Conservation (phyloP, 108 stramenopile genomes). For the Cylindrotheca fusiformis region DNA sequence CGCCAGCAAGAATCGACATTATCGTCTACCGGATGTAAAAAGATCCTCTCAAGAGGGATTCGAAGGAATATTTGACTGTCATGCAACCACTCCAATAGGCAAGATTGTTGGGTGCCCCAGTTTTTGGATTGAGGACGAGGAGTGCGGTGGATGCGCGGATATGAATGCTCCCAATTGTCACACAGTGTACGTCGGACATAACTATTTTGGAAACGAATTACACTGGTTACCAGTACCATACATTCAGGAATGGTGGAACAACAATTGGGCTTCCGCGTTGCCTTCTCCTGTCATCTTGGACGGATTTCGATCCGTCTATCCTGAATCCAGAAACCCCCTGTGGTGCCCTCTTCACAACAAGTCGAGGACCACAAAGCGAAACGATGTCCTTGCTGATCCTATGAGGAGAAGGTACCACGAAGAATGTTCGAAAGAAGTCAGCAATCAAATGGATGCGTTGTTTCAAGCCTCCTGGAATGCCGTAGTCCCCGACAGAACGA, state of each 20-base stretch:
- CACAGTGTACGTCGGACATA: conserved; percentile 37
- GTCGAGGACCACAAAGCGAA: background rate
- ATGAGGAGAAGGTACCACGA: background rate
- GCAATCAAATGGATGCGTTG: background rate
- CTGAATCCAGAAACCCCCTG: background rate
- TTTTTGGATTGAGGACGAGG: background rate
- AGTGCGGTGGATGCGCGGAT: conserved; percentile 1
- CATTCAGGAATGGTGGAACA: conserved; percentile 31
- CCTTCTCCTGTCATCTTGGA: background rate
- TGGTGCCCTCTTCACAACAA: background rate
- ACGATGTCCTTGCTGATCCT: background rate
- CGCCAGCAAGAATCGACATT: conserved; percentile 16
- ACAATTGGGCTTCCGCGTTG: background rate
- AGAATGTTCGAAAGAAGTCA: background rate
- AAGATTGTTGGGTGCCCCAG: conserved; percentile 34
- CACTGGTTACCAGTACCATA: conserved; percentile 42
- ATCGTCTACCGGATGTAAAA: conserved; percentile 1
- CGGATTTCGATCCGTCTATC: background rate
- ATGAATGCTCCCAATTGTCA: conserved; percentile 17
- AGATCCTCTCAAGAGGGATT: conserved; percentile 1
- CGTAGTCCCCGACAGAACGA: background rate
- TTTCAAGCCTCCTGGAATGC: conserved; percentile 8
- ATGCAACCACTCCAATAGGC: conserved; percentile 44
- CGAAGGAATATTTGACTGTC: conserved; percentile 33
- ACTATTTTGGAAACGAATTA: conserved; percentile 35